A percentile compares a stretch with the other conserved stretches of the same genome.
phyloP scores from a whole-genome alignment of 805 yeast genomes.

The Candida schatavii region DNA sequence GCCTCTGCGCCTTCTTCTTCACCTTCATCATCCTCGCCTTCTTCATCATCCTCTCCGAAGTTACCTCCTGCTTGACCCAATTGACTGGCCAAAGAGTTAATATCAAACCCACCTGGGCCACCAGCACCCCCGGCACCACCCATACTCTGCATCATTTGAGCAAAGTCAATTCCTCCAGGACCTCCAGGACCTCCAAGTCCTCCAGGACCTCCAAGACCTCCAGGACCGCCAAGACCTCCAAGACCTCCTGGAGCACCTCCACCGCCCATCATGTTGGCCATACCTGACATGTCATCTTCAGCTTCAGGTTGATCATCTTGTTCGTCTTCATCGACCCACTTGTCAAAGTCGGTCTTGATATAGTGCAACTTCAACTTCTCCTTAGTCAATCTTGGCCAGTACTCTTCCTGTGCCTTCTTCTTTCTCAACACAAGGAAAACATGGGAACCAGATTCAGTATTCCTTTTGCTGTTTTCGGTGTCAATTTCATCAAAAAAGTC shows the following conservation, averaged over 20 bases:
- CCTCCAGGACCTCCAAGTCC: conserved; percentile 37
- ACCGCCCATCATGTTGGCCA: conserved; percentile 26
- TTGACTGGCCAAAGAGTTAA: conserved; percentile 39
- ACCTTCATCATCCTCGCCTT: conserved; percentile 22
- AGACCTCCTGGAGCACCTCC: conserved; percentile 19
- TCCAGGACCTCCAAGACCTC: conserved; percentile 32
- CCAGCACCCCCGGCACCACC: conserved; percentile 39
- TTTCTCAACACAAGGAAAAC: conserved; percentile 66
- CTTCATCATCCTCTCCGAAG: conserved; percentile 22
- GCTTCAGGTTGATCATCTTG: conserved; percentile 69
- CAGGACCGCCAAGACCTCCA: conserved; percentile 30
- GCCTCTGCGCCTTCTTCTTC: conserved; percentile 16
- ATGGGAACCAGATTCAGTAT: conserved; percentile 57
- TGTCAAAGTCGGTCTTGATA: conserved; percentile 92
- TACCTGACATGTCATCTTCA: conserved; percentile 32
- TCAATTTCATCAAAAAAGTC: conserved; percentile 79
- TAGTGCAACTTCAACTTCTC: conserved; percentile 76
- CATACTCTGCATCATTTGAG: conserved; percentile 20
- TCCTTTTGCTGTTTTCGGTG: conserved; percentile 57
- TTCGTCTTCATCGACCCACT: conserved; percentile 98
- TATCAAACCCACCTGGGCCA: conserved; percentile 32
- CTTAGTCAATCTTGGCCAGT: conserved; percentile 94
- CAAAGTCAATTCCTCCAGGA: conserved; percentile 21
- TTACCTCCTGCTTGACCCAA: conserved; percentile 37
- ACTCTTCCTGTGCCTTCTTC: conserved; percentile 65